Base-by-base conservation (phyloP, 352 stramenopile genomes). In the Peronospora belbahrii region DNA sequence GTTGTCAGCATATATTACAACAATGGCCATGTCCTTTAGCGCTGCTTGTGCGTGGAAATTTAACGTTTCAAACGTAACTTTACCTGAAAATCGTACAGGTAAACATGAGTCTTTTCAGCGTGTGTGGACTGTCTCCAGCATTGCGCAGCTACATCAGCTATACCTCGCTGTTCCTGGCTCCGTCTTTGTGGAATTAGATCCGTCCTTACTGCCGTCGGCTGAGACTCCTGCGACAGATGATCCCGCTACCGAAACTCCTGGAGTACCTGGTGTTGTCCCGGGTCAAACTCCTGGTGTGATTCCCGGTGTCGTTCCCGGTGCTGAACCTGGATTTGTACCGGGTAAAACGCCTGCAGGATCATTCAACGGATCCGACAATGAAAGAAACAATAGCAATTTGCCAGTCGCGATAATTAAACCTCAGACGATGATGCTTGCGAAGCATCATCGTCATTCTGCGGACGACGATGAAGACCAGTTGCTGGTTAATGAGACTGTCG, bases 121-220 rank as follows among this genome's bases (percentile, higher is more conserved):
- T 39, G 51, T 55, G 10, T 79, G 65, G 64, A 72, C 58, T 30
- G 34, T 78, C 45, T 65, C 67, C 31, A 78, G 64, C 43, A 50
- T 43, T 27, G 57, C 63, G 19, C 57, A 70, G 46, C 51, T 78
- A 18, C 45, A 74, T 52, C 56, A 68, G 41, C 52, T 84, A 25
- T 70, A 78, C 42, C 34, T 84, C 31, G 57, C 65, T 17, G 38
- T 84, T 10, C 72, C 72, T 22, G 69, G 69, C 17, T 67, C 61
- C 43, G 69, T 84, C 11, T 84, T 84, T 33, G 59, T 84, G 39
- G 68, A 74, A 31, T 39, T 75, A 37, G 59, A 75, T 37, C 51
- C 52, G 5, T 70, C 63, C 17, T 32, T 66, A 17, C 37, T 73
- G 22, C 59, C 59, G 11, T 15, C 28, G 10, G 35, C 51, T n/a